Conservation (phyloP, 805 yeast genomes). For the Ogataea zsoltii region DNA sequence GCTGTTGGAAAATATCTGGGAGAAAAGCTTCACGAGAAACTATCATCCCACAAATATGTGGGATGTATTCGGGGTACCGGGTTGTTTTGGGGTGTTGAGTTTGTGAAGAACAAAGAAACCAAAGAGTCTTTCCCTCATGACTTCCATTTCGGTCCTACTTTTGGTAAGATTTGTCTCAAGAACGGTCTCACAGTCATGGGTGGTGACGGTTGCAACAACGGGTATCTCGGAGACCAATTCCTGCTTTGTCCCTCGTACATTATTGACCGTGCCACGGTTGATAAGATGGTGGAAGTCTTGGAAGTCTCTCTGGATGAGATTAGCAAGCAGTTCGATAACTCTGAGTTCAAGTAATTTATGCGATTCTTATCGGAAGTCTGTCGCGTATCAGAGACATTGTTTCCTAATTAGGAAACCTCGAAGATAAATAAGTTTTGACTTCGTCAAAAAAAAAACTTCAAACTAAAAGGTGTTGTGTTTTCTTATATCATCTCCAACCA, state of each 20-base stretch:
- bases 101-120: slow-evolving; percentile 46
- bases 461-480: no score
- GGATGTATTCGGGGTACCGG: slow-evolving; percentile 59
- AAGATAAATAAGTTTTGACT: slow-evolving; percentile 1
- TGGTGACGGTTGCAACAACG: slow-evolving; percentile 41
- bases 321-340: slow-evolving; percentile 4
- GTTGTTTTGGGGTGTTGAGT: slow-evolving; percentile 55
- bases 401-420: slow-evolving; percentile 2
- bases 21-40: slow-evolving; percentile 30
- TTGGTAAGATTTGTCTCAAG: slow-evolving; percentile 36
- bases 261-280: slow-evolving; percentile 37
- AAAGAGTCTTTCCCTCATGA: slow-evolving; percentile 44
- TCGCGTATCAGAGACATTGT: no score
- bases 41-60: slow-evolving; percentile 36
- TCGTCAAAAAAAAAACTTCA: no score
- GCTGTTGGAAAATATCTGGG: slow-evolving; percentile 47
- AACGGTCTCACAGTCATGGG: slow-evolving; percentile 46
- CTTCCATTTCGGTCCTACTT: slow-evolving; percentile 33
- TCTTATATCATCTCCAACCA: no score
- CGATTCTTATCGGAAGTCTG: no score
- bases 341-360: neutral
- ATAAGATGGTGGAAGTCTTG: slow-evolving; percentile 29
- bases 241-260: slow-evolving; percentile 47
- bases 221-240: slow-evolving; percentile 45
- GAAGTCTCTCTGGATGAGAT: slow-evolving; percentile 14